phyloP scores from a whole-genome alignment of 1,139 yeast genomes.

The Protomyces lactucae-debilis region DNA sequence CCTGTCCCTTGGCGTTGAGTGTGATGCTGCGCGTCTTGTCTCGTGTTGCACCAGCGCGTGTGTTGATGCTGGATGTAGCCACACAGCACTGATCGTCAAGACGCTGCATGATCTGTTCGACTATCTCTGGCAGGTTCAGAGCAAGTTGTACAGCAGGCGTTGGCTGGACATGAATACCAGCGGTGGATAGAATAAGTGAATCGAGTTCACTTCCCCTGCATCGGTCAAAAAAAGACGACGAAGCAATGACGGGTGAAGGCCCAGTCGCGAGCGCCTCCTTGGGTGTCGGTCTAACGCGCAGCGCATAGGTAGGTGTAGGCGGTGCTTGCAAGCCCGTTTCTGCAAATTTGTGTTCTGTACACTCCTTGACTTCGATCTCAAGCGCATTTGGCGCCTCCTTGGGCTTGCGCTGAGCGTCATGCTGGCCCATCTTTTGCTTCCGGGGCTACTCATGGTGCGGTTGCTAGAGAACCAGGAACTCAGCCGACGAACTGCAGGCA shows the following conservation, averaged over 20 bases:
- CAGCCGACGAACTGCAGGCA: background rate
- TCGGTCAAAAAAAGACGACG: background rate
- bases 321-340: background rate
- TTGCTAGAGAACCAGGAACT: background rate
- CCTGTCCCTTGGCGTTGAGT: background rate
- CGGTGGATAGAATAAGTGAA: background rate
- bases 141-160: background rate
- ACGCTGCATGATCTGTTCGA: slow-evolving; percentile 4
- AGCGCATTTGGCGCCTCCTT: background rate
- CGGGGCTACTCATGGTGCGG: background rate
- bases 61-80: background rate
- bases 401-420: background rate
- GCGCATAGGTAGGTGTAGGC: background rate
- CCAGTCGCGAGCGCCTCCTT: background rate
- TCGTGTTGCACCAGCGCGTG: background rate
- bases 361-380: background rate
- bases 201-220: background rate
- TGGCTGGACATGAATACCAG: background rate
- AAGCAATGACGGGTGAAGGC: background rate
- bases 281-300: background rate
- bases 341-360: background rate
- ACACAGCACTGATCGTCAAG: background rate
- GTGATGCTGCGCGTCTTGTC: background rate
- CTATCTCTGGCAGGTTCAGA: slow-evolving; percentile 12
- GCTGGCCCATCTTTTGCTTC: background rate